Conservation (phyloP, 2,329 filamentous ascomycete species). For the Colletotrichum tofieldiae region DNA sequence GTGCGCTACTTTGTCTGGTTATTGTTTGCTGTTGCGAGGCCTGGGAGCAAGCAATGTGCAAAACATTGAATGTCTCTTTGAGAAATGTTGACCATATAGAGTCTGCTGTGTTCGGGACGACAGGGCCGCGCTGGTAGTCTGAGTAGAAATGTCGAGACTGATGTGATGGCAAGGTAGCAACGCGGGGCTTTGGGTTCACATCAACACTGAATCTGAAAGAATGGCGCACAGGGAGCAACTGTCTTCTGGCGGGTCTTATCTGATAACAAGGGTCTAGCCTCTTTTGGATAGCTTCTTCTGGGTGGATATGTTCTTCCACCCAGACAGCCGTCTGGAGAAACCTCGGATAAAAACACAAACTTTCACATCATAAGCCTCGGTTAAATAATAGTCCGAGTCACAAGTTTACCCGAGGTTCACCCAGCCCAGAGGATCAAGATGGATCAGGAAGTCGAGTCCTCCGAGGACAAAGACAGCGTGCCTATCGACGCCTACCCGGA, state of each 20-base stretch:
- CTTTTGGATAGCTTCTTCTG: conserved; percentile 31
- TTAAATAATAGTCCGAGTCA: conserved; percentile 12
- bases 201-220: conserved; percentile 40
- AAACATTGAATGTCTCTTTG: background rate
- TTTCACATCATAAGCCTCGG: conserved; percentile 4
- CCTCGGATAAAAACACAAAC: conserved; percentile 21
- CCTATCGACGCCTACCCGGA: conserved; percentile 30
- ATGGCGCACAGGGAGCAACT: conserved; percentile 32
- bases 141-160: conserved; percentile 11
- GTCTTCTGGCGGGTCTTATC: conserved; percentile 30
- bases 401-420: conserved; percentile 34
- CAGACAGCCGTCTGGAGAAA: background rate
- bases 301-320: background rate
- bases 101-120: conserved; percentile 9
- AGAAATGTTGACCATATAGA: background rate
- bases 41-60: background rate
- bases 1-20: conserved; percentile 28
- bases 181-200: conserved; percentile 35
- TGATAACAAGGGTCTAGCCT: conserved; percentile 1
- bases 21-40: conserved; percentile 12
- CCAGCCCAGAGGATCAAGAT: conserved; percentile 21
- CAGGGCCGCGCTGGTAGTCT: conserved; percentile 8
- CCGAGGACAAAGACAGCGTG: conserved; percentile 27
- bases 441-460: conserved; percentile 31
- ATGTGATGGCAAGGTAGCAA: conserved; percentile 26